Percentiles rank a stretch among this genome's conserved stretches.
Conservation (phyloP, 2,329 filamentous ascomycete species). For the Colletotrichum sp. region DNA sequence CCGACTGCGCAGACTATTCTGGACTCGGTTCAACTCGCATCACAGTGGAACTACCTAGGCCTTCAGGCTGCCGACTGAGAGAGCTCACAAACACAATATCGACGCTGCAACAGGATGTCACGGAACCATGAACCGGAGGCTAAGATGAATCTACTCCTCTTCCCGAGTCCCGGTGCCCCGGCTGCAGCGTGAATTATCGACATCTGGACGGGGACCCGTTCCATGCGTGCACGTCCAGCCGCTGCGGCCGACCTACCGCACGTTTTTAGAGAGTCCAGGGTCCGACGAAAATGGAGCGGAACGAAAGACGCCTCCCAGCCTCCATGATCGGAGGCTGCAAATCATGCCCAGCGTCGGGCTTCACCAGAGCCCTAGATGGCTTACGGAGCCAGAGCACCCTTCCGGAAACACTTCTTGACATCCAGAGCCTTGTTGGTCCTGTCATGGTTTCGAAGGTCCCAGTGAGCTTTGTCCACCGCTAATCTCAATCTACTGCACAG, state of each 20-base stretch:
- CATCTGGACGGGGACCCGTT: not conserved
- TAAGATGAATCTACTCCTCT: not conserved
- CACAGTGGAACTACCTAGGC: constrained; percentile 1
- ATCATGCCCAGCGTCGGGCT: constrained; percentile 1
- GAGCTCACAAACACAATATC: not conserved
- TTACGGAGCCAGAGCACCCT: not conserved
- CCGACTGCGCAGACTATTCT: constrained; percentile 13
- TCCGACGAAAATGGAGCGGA: constrained; percentile 19
- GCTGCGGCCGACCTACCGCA: not conserved
- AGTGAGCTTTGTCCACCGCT: constrained; percentile 18
- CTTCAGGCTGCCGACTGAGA: not conserved
- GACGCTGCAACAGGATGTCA: not conserved
- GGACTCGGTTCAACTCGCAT: constrained; percentile 9
- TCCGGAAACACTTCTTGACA: not conserved
- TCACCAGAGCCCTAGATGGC: not conserved
- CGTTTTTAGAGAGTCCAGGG: not conserved
- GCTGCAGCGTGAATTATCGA: not conserved
- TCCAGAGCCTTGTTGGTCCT: not conserved
- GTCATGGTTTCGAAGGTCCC: not conserved
- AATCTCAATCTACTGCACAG: not conserved
- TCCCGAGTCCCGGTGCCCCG: not conserved
- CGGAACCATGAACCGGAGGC: not conserved
- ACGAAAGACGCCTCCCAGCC: constrained; percentile 5
- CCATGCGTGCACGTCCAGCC: not conserved
- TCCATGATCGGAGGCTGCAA: constrained; percentile 19